These are phyloP conservation scores for Elongisporangium undulatum DNA, from an alignment of 352 stramenopile species.

Conservation along the genomic window DNA sequence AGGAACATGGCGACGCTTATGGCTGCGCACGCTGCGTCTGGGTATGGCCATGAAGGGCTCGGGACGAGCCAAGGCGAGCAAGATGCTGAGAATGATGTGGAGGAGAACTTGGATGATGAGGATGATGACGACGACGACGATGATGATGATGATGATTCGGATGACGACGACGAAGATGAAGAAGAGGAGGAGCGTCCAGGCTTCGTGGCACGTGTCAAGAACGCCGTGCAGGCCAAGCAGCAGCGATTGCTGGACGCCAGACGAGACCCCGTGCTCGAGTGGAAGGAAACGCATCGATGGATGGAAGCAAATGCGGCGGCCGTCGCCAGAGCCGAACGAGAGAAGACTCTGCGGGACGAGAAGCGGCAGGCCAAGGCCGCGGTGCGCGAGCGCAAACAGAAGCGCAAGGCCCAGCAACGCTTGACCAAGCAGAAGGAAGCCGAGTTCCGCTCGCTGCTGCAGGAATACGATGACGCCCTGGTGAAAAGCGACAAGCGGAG, in stretches of 20 bases:
- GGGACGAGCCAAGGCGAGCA: neutral
- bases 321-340: conserved; percentile 15
- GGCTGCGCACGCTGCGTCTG: neutral
- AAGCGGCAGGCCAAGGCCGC: conserved; percentile 30
- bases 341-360: conserved; percentile 14
- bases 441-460: conserved; percentile 38
- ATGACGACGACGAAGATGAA: conserved; percentile 30
- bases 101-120: conserved; percentile 9
- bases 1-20: neutral
- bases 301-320: conserved; percentile 31
- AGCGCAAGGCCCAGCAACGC: conserved; percentile 34
- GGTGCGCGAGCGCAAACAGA: conserved; percentile 34
- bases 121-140: conserved; percentile 9
- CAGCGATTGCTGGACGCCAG: conserved; percentile 33
- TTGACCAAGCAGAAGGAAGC: conserved; percentile 43
- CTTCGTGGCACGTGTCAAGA: conserved; percentile 16
- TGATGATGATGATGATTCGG: conserved; percentile 20
- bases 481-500: conserved; percentile 39
- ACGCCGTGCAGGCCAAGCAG: conserved; percentile 28
- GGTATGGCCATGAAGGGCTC: neutral
- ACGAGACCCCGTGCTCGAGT: conserved; percentile 43
- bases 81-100: conserved; percentile 4
- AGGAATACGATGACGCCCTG: conserved; percentile 36
- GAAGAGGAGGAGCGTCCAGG: conserved; percentile 18
- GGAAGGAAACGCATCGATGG: conserved; percentile 37